Conservation (phyloP, 768 basidiomycete genomes). For the Dioszegia aurantiaca region DNA sequence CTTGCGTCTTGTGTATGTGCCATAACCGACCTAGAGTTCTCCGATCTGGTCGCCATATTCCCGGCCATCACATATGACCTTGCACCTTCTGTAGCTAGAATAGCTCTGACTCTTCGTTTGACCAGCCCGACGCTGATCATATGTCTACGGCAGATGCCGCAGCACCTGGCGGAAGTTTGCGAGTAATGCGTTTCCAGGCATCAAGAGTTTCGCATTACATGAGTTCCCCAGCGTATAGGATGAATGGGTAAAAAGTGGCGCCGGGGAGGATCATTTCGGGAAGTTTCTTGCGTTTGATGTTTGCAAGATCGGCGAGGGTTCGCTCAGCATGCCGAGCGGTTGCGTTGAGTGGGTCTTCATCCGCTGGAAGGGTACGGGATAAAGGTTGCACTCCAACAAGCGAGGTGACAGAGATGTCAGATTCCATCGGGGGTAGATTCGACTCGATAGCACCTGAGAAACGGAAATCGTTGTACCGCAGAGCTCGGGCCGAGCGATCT, state of each 20-base stretch:
- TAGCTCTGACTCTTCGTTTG: neutral
- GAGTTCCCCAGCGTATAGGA: neutral
- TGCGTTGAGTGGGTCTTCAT: neutral
- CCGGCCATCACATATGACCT: neutral
- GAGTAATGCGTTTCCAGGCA: neutral
- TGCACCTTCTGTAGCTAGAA: neutral
- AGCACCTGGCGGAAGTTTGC: neutral
- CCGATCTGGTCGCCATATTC: neutral
- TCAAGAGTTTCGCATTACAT: neutral
- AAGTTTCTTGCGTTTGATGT: neutral
- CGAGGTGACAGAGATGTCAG: neutral
- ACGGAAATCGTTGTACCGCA: neutral
- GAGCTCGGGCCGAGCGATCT: neutral
- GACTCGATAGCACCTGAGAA: neutral
- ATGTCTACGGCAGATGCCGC: neutral
- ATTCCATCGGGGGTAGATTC: neutral
- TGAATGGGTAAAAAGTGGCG: conserved; percentile 2
- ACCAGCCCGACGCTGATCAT: neutral
- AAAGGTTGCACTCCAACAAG: neutral
- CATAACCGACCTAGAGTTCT: too few species aligned
- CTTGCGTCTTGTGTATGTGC: too few species aligned
- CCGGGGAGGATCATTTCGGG: neutral
- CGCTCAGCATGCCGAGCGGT: neutral
- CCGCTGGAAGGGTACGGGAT: neutral
- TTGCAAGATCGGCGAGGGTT: neutral